phyloP scores from a whole-genome alignment of 441 rosid genomes.

The Erysimum cheiri region DNA sequence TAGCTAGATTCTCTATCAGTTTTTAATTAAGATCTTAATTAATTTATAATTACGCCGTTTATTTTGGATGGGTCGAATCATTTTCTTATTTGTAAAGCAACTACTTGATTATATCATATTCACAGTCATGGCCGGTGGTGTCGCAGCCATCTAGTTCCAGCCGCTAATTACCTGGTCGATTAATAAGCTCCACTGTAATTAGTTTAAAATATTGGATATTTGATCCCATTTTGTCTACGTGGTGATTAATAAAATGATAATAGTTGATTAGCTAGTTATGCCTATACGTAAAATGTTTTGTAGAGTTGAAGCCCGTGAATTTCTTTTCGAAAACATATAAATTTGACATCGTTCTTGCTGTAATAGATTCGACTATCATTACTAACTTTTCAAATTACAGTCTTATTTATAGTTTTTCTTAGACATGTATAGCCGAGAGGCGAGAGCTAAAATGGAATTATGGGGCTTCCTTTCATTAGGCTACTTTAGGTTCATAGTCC shows the following conservation, averaged over 20 bases:
- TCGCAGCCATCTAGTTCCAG: neutral
- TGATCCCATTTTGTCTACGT: neutral
- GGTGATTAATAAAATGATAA: neutral
- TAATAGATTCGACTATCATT: neutral
- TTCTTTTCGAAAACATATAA: neutral
- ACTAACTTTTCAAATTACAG: too few species aligned
- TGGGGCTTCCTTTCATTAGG: neutral
- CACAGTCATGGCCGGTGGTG: constrained; percentile 14
- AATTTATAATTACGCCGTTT: constrained; percentile 10
- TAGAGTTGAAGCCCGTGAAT: neutral
- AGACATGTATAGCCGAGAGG: neutral
- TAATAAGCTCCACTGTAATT: neutral
- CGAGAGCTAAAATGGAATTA: too few species aligned
- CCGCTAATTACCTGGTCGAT: constrained; percentile 5
- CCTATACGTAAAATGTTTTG: neutral
- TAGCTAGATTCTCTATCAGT: constrained; percentile 27
- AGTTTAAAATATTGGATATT: neutral
- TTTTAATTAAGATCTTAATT: neutral
- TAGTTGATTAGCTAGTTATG: neutral
- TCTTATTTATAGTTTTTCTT: neutral
- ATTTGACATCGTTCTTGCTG: neutral
- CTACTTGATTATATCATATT: neutral
- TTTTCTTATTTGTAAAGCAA: constrained; percentile 23
- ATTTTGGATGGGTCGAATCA: constrained; percentile 17
- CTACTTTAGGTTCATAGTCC: neutral